Percentiles rank a stretch among this genome's conserved stretches.
Conservation (phyloP, 2,329 filamentous ascomycete species). For the Colletotrichum lupini region DNA sequence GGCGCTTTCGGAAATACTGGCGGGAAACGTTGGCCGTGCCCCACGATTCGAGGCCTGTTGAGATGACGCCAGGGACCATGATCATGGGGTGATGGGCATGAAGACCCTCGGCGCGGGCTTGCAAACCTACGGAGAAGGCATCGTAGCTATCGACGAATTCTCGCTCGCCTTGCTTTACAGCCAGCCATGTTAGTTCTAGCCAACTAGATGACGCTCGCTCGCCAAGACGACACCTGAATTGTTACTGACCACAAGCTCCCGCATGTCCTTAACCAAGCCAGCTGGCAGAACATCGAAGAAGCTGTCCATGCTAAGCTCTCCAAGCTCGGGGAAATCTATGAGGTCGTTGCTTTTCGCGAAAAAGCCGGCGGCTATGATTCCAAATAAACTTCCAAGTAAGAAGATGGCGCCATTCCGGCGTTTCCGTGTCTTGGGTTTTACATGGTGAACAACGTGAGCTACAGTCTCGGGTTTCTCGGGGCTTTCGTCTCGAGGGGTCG, state of each 20-base stretch:
- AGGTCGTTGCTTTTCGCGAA: constrained; percentile 91
- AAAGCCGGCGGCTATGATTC: constrained; percentile 87
- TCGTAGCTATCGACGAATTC: constrained; percentile 88
- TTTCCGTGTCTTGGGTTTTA: constrained; percentile 68
- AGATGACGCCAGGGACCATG: constrained; percentile 98
- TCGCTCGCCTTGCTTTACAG: constrained; percentile 79
- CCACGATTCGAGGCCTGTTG: constrained; percentile 96
- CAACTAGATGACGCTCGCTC: neutral
- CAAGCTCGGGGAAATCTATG: constrained; percentile 79
- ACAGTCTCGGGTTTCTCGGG: constrained; percentile 47
- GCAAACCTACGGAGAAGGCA: constrained; percentile 89
- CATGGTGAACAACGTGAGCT: constrained; percentile 54
- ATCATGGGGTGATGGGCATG: constrained; percentile 87
- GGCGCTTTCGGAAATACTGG: constrained; percentile 90
- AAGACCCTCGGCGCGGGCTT: constrained; percentile 84
- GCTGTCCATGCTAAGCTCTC: constrained; percentile 84
- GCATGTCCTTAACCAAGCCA: constrained; percentile 85
- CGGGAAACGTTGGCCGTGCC: constrained; percentile 86
- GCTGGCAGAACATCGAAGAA: constrained; percentile 89
- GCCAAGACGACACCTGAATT: constrained; percentile 14
- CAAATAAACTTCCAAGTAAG: constrained; percentile 87
- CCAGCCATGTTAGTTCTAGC: constrained; percentile 32
- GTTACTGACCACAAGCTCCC: constrained; percentile 79
- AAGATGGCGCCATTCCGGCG: constrained; percentile 86
- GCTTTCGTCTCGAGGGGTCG: constrained; percentile 45